Evolutionary conservation across 306 rosid genomes (phyloP).

Genomic region (Vigna hirtella): DNA sequence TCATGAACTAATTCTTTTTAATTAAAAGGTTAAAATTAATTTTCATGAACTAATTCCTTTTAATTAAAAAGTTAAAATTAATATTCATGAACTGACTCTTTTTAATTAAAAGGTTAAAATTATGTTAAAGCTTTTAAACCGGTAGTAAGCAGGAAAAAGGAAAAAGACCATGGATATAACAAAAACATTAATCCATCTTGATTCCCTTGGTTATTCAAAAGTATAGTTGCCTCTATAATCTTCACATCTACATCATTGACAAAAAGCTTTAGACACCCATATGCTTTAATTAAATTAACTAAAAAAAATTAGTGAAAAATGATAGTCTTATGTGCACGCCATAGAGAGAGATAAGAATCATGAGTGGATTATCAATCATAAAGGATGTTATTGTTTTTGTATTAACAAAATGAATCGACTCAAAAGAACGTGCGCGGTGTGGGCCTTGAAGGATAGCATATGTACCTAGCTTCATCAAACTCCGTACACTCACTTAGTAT

Average conservation of each 20-base stretch:
- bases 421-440: not conserved
- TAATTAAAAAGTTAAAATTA: too few relatives aligned
- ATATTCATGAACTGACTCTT: too few relatives aligned
- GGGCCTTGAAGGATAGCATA: conserved; percentile 2
- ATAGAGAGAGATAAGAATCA: conserved; percentile 1
- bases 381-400: not conserved
- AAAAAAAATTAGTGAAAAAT: not conserved
- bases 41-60: too few relatives aligned
- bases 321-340: conserved; percentile 39
- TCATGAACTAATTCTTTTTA: too few relatives aligned
- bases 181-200: not conserved
- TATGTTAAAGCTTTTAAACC: too few relatives aligned
- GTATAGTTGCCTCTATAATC: not conserved
- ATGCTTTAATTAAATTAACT: not conserved
- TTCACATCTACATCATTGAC: not conserved
- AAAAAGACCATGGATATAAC: not conserved
- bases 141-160: not conserved
- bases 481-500: not conserved
- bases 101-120: too few relatives aligned
- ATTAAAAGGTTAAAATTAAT: too few relatives aligned
- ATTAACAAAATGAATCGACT: conserved; percentile 2
- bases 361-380: conserved; percentile 13
- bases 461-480: not conserved
- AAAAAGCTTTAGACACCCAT: not conserved
- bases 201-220: not conserved